Conservation (phyloP, 495 filamentous ascomycete genomes). For the Lentithecium fluviatile region DNA sequence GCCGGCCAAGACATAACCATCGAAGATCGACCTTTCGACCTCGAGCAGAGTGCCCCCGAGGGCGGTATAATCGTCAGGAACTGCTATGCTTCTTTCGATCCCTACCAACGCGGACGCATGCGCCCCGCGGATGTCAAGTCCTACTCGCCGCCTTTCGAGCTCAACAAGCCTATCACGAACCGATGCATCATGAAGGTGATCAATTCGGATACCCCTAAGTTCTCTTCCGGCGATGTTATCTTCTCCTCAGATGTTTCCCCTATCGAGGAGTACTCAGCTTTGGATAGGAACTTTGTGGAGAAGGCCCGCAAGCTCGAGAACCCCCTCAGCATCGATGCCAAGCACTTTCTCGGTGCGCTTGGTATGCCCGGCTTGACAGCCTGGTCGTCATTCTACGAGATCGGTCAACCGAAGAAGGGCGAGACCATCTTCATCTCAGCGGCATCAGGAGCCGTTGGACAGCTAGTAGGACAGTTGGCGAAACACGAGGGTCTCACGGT, state of each 20-base stretch:
- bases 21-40: slow-evolving; percentile 66
- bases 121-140: slow-evolving; percentile 41
- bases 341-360: slow-evolving; percentile 67
- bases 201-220: slow-evolving; percentile 40
- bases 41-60: slow-evolving; percentile 59
- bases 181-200: slow-evolving; percentile 40
- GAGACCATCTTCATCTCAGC: slow-evolving; percentile 86
- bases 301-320: slow-evolving; percentile 50
- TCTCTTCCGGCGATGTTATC: slow-evolving; percentile 41
- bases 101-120: slow-evolving; percentile 76
- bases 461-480: slow-evolving; percentile 79
- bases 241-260: neutral
- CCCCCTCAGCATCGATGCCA: slow-evolving; percentile 61
- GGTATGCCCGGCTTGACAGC: slow-evolving; percentile 89
- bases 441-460: slow-evolving; percentile 80
- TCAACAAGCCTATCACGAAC: slow-evolving; percentile 47
- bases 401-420: slow-evolving; percentile 81
- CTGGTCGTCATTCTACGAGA: slow-evolving; percentile 76
- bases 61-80: slow-evolving; percentile 72
- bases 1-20: slow-evolving; percentile 71
- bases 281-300: slow-evolving; percentile 26
- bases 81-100: slow-evolving; percentile 80
- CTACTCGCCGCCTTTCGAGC: slow-evolving; percentile 43
- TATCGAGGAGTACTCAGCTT: slow-evolving; percentile 42
- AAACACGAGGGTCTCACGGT: slow-evolving; percentile 85